phyloP scores from a whole-genome alignment of 345 rosid species.

The Populus deltoides region DNA sequence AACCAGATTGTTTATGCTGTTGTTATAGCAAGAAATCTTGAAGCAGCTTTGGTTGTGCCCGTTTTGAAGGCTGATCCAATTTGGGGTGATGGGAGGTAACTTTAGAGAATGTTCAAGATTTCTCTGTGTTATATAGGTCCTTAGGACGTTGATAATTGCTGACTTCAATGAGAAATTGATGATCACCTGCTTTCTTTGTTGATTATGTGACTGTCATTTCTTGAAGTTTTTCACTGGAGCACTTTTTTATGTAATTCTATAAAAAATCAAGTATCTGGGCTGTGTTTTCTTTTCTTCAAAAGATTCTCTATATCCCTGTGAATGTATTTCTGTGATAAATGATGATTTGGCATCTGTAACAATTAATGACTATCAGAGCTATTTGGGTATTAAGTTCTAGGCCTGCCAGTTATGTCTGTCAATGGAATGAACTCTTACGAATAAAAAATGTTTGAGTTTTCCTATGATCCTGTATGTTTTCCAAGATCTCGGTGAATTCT shows the following conservation, averaged over 20 bases:
- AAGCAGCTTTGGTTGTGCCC: constrained; percentile 69
- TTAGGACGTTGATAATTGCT: background rate
- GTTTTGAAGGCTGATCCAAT: constrained; percentile 63
- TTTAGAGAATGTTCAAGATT: background rate
- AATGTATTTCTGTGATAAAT: background rate
- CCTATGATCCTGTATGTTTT: background rate
- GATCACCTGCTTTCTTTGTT: background rate
- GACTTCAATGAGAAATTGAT: background rate
- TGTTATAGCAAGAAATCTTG: constrained; percentile 70
- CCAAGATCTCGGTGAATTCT: constrained; percentile 52
- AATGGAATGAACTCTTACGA: background rate
- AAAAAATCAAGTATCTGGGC: background rate
- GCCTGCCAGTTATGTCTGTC: no score
- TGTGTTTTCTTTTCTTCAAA: background rate
- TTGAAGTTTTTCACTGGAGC: background rate
- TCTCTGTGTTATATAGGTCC: background rate
- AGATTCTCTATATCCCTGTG: background rate
- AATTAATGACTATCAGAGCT: background rate
- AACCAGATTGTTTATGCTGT: constrained; percentile 76
- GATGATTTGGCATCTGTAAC: background rate
- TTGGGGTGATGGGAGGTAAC: constrained; percentile 74
- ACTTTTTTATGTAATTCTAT: background rate
- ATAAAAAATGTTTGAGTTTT: background rate
- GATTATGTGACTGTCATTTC: background rate
- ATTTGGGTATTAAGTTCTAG: background rate